Evolutionary conservation across 257 asterid species (phyloP).

Genomic region (Capsicum baccatum): DNA sequence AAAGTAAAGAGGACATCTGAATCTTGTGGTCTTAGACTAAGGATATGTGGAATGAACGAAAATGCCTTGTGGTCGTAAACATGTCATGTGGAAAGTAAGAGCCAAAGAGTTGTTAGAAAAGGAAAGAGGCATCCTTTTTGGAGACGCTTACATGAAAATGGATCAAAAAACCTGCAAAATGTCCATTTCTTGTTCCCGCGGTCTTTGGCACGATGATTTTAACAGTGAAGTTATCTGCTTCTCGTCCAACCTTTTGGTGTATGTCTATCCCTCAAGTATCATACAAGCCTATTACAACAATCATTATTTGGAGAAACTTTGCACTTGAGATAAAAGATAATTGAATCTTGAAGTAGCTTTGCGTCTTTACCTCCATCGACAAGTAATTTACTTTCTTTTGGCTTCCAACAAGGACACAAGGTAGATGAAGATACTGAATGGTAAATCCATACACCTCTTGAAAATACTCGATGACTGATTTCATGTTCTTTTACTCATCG

Average conservation of each 20-base stretch:
- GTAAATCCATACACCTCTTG: conserved; percentile 93
- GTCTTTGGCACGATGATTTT: conserved; percentile 95
- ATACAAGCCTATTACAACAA: conserved; percentile 75
- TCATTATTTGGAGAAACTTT: neutral
- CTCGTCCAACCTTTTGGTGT: conserved; percentile 90
- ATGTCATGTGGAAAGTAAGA: neutral
- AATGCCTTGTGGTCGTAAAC: no score
- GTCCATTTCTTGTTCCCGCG: conserved; percentile 88
- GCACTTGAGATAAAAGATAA: neutral
- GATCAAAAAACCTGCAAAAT: conserved; percentile 69
- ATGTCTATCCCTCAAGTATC: conserved; percentile 94
- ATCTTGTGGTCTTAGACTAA: no score
- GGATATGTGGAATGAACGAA: no score
- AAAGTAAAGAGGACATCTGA: neutral
- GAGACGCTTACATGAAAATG: neutral
- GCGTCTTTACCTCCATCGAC: conserved; percentile 83
- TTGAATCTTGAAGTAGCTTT: neutral
- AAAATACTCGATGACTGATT: conserved; percentile 91
- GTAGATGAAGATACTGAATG: conserved; percentile 89
- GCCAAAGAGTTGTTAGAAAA: neutral
- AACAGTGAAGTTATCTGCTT: conserved; percentile 90
- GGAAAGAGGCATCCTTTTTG: neutral
- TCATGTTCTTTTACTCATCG: conserved; percentile 85
- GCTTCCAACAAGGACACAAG: conserved; percentile 99
- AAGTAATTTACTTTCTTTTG: conserved; percentile 97